phyloP scores from a whole-genome alignment of 2,329 filamentous ascomycete genomes.

The Fusarium sp. region DNA sequence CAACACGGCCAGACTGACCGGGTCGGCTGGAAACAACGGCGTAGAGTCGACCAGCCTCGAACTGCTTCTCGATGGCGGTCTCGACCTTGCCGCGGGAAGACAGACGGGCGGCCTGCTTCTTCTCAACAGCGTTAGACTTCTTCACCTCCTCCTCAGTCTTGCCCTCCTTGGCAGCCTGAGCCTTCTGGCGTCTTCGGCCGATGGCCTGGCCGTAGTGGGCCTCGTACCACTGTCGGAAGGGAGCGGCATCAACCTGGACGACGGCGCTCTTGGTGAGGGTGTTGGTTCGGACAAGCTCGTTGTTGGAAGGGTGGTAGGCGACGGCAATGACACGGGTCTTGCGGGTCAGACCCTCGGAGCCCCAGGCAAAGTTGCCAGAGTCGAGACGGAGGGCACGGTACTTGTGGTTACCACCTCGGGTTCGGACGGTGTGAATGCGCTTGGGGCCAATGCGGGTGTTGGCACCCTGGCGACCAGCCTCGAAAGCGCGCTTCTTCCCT shows the following conservation, averaged over 20 bases:
- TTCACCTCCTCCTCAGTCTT: slow-evolving; percentile 76
- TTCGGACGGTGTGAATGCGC: slow-evolving; percentile 96
- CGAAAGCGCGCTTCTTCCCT: slow-evolving; percentile 98
- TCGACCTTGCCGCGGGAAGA: slow-evolving; percentile 92
- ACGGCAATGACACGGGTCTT: slow-evolving; percentile 99
- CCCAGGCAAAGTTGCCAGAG: slow-evolving; percentile 99
- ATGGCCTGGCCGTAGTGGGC: slow-evolving; percentile 95
- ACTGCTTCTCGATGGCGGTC: slow-evolving; percentile 92
- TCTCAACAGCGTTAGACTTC: slow-evolving; percentile 96
- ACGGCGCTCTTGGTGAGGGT: slow-evolving; percentile 99
- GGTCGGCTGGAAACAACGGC: slow-evolving; percentile 93
- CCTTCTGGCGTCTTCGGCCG: slow-evolving; percentile 91
- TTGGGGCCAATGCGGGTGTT: slow-evolving; percentile 99
- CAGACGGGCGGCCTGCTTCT: slow-evolving; percentile 93
- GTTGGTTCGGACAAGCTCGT: slow-evolving; percentile 99
- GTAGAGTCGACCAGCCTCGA: slow-evolving; percentile 98
- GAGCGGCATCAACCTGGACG: slow-evolving; percentile 97
- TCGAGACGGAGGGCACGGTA: slow-evolving; percentile 99
- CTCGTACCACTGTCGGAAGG: slow-evolving; percentile 99
- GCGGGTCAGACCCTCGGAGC: slow-evolving; percentile 96
- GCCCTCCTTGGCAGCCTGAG: slow-evolving; percentile 68
- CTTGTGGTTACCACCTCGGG: slow-evolving; percentile 98
- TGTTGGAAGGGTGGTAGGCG: slow-evolving; percentile 99
- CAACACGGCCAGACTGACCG: slow-evolving; percentile 94
- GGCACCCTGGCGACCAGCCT: slow-evolving; percentile 98